These are phyloP conservation scores for Chlamydomonas urium DNA, from an alignment of 139 green algal genomes.

Conservation along the genomic window DNA sequence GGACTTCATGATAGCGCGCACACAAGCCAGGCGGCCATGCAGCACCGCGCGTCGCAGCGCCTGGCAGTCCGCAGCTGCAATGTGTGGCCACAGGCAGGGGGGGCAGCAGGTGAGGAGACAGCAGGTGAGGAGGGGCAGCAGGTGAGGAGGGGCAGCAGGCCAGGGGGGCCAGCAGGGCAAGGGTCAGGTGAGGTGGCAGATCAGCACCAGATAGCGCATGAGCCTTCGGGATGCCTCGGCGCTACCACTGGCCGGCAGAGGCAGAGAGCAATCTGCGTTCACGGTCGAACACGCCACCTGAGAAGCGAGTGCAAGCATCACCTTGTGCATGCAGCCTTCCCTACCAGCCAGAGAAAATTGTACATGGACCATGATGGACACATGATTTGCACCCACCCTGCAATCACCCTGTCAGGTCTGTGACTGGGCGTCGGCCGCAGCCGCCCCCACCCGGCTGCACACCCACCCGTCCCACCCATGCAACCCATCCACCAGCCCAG, in stretches of 20 bases:
- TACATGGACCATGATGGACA: too few species aligned
- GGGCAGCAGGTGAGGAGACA: neutral
- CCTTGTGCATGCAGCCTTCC: too few species aligned
- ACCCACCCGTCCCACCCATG: neutral
- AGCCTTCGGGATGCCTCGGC: too few species aligned
- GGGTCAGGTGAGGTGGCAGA: neutral
- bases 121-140: neutral
- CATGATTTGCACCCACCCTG: neutral
- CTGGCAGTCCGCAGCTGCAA: neutral
- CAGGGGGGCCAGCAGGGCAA: too few species aligned
- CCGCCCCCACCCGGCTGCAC: neutral
- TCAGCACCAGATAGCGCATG: neutral
- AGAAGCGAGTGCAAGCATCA: too few species aligned
- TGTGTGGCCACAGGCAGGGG: neutral
- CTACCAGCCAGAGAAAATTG: too few species aligned
- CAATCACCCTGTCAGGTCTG: neutral
- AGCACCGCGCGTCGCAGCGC: conserved; percentile 6
- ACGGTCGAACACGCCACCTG: too few species aligned
- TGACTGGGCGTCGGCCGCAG: neutral
- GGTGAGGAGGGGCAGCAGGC: neutral
- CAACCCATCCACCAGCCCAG: neutral
- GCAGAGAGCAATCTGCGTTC: too few species aligned
- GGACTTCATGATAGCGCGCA: neutral
- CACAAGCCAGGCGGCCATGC: neutral
- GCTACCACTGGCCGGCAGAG: too few species aligned